Evolutionary conservation across 805 yeast genomes (phyloP).

Genomic region (Kregervanrija fluxuum): DNA sequence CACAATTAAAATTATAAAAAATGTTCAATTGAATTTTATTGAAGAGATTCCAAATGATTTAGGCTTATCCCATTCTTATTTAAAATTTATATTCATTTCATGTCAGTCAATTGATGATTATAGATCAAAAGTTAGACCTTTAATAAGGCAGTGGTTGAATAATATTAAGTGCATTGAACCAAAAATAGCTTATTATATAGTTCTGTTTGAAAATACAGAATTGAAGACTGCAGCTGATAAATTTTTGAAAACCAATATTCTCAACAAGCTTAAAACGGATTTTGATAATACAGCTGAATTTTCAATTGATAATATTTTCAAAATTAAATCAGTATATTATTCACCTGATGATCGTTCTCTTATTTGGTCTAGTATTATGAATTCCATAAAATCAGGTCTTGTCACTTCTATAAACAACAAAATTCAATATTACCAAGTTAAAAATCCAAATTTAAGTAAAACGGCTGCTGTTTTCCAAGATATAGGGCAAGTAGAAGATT

Average conservation of each 20-base stretch:
- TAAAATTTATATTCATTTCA: conserved; percentile 62
- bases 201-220: conserved; percentile 36
- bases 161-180: conserved; percentile 37
- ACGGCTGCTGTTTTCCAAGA: conserved; percentile 34
- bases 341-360: conserved; percentile 36
- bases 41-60: conserved; percentile 46
- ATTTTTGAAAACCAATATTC: conserved; percentile 23
- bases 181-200: conserved; percentile 48
- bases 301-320: conserved; percentile 31
- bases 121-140: conserved; percentile 71
- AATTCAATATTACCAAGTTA: conserved; percentile 31
- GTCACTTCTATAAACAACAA: conserved; percentile 47
- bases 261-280: conserved; percentile 25
- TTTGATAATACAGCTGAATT: conserved; percentile 19
- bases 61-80: conserved; percentile 25
- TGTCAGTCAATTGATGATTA: conserved; percentile 67
- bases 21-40: conserved; percentile 42
- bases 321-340: conserved; percentile 31
- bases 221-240: conserved; percentile 19
- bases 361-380: conserved; percentile 40
- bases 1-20: conserved; percentile 57
- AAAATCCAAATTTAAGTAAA: conserved; percentile 17
- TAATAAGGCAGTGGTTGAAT: conserved; percentile 74
- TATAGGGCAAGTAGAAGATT: conserved; percentile 54
- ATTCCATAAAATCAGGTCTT: conserved; percentile 40